Conservation (phyloP, 2,329 filamentous ascomycete genomes). For the Curvularia eragrostidis region DNA sequence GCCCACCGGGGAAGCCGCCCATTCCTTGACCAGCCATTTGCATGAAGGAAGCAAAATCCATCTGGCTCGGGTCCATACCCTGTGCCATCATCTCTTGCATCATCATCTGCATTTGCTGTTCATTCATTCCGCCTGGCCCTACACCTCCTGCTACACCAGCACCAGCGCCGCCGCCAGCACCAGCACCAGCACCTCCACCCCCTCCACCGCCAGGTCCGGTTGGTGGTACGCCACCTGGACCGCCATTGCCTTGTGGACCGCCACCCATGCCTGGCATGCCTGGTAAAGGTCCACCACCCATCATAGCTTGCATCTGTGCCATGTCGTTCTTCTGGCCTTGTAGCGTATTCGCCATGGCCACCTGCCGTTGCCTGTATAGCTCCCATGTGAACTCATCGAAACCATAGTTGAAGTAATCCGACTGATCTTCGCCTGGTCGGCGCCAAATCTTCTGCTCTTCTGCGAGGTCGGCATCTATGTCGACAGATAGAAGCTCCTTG, state of each 20-base stretch:
- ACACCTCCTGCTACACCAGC: slow-evolving; percentile 11
- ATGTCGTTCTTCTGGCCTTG: slow-evolving; percentile 77
- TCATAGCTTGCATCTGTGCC: slow-evolving; percentile 67
- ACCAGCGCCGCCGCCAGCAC: slow-evolving; percentile 3
- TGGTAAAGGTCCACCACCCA: slow-evolving; percentile 46
- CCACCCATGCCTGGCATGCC: slow-evolving; percentile 35
- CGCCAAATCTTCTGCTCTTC: slow-evolving; percentile 93
- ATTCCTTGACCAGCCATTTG: slow-evolving; percentile 45
- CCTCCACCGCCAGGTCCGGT: slow-evolving; percentile 33
- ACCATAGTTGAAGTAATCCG: slow-evolving; percentile 98
- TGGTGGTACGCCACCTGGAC: slow-evolving; percentile 37
- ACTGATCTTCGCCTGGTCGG: slow-evolving; percentile 89
- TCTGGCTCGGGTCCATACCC: slow-evolving; percentile 50
- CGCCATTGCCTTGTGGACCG: slow-evolving; percentile 20
- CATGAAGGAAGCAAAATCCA: slow-evolving; percentile 46
- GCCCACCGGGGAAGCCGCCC: slow-evolving; percentile 34
- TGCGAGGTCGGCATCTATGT: slow-evolving; percentile 61
- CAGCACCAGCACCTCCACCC: not conserved
- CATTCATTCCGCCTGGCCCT: slow-evolving; percentile 52
- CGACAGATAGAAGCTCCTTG: slow-evolving; percentile 71
- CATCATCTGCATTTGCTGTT: slow-evolving; percentile 65
- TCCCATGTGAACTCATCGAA: slow-evolving; percentile 99
- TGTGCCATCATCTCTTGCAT: slow-evolving; percentile 62
- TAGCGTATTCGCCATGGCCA: slow-evolving; percentile 77
- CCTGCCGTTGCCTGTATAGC: slow-evolving; percentile 88